phyloP scores from a whole-genome alignment of 176 grass and related monocot species.

The bread wheat (Triticum aestivum) region DNA sequence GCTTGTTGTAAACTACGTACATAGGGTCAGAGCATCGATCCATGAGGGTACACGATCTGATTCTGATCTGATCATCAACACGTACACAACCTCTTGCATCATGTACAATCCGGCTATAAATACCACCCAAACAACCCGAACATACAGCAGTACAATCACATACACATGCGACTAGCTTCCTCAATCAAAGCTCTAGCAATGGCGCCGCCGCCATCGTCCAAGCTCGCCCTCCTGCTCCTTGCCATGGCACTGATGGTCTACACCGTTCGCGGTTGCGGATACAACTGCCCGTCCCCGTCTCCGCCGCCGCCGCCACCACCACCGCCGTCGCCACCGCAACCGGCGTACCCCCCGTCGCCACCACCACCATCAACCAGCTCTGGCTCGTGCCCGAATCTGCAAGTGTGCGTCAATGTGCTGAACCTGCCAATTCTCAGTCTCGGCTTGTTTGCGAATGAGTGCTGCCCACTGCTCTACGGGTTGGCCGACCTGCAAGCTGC shows the following conservation, averaged over 20 bases:
- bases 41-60: too few relatives aligned
- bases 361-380: background rate
- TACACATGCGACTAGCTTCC: background rate
- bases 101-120: background rate
- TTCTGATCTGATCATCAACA: too few relatives aligned
- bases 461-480: constrained; percentile 31
- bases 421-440: background rate
- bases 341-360: too few relatives aligned
- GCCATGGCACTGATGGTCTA: constrained; percentile 21
- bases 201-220: constrained; percentile 15
- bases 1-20: background rate
- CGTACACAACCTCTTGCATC: background rate
- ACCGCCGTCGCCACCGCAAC: too few relatives aligned
- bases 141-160: background rate
- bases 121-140: background rate
- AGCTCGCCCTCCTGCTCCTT: constrained; percentile 19
- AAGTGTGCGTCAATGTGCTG: constrained; percentile 35
- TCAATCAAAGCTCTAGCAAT: background rate
- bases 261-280: constrained; percentile 22
- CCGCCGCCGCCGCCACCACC: too few relatives aligned
- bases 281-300: too few relatives aligned
- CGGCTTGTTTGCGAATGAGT: too few relatives aligned
- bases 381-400: constrained; percentile 29
- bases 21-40: too few relatives aligned
- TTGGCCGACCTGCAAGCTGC: constrained; percentile 35